A percentile compares a stretch with the other conserved stretches of the same genome.
Conservation (phyloP, 2,329 filamentous ascomycete genomes). For the Calonectria pauciramosa region DNA sequence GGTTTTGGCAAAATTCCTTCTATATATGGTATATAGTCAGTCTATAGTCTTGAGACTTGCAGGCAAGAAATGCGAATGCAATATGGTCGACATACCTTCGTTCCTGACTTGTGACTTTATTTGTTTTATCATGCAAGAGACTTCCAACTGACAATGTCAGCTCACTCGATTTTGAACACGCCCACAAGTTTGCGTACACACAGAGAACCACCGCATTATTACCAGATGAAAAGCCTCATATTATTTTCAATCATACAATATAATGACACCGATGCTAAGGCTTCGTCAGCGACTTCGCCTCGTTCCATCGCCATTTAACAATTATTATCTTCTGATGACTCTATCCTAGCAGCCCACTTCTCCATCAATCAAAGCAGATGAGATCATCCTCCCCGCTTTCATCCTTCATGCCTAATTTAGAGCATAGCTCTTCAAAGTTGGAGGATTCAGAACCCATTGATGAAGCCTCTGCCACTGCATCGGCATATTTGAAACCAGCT, state of each 20-base stretch:
- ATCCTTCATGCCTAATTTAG: not conserved
- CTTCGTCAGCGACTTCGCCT: not conserved
- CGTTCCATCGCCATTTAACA: not conserved
- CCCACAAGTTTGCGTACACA: not conserved
- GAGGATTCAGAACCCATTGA: not conserved
- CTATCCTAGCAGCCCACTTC: not conserved
- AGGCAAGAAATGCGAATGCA: conserved; percentile 18
- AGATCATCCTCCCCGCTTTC: not conserved
- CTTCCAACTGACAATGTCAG: not conserved
- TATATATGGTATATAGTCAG: conserved; percentile 24
- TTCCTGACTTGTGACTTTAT: not conserved
- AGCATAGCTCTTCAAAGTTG: not conserved
- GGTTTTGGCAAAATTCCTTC: conserved; percentile 11
- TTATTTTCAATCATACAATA: not conserved
- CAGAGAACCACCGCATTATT: not conserved
- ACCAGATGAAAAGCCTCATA: not conserved
- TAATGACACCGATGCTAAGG: not conserved
- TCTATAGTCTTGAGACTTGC: conserved; percentile 24
- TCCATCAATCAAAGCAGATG: not conserved
- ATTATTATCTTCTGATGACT: not conserved
- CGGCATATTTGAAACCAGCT: not conserved
- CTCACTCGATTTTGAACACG: not conserved
- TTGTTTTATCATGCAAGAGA: not conserved
- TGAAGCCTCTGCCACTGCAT: not conserved
- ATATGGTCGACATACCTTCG: not conserved